Percentiles rank a stretch among this genome's conserved stretches.
Conservation (phyloP, 306 rosid genomes). For the Trifolium repens region DNA sequence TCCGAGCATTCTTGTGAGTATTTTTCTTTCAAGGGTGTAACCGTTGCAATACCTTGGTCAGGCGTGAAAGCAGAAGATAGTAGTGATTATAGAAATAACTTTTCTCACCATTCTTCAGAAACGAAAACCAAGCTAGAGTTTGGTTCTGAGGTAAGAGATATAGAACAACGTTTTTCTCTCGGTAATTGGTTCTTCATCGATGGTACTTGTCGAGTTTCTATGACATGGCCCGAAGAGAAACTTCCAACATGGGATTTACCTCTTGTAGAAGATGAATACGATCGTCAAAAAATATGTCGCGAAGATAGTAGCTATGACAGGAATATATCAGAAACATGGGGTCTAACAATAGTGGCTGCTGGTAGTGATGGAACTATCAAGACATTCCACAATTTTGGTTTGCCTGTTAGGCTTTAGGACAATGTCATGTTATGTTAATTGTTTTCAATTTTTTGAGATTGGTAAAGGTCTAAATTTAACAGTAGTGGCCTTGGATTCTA, state of each 20-base stretch:
- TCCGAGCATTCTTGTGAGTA: slow-evolving; percentile 66
- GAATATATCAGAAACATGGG: slow-evolving; percentile 68
- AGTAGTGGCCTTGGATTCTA: slow-evolving; percentile 17
- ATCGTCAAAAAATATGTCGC: slow-evolving; percentile 12
- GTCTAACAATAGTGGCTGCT: slow-evolving; percentile 66
- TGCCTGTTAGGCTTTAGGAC: slow-evolving; percentile 66
- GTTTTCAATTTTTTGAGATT: not conserved
- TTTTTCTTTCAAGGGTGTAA: slow-evolving; percentile 68
- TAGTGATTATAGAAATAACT: slow-evolving; percentile 13
- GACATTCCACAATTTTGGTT: slow-evolving; percentile 80
- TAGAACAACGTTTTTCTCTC: slow-evolving; percentile 56
- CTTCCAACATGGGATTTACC: slow-evolving; percentile 62
- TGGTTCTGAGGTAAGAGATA: slow-evolving; percentile 42
- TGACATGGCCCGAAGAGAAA: slow-evolving; percentile 91
- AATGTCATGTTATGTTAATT: slow-evolving; percentile 8
- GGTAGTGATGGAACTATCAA: slow-evolving; percentile 70
- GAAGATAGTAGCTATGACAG: slow-evolving; percentile 28
- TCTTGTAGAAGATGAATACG: slow-evolving; percentile 42
- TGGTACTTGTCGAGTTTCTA: slow-evolving; percentile 57
- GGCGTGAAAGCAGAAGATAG: slow-evolving; percentile 53
- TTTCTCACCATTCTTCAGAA: slow-evolving; percentile 29
- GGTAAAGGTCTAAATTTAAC: not conserved
- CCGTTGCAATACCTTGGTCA: slow-evolving; percentile 82
- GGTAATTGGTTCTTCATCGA: slow-evolving; percentile 74
- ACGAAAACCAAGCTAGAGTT: slow-evolving; percentile 23